Base-by-base conservation (phyloP, 352 stramenopile genomes). In the Phytophthora rubi region DNA sequence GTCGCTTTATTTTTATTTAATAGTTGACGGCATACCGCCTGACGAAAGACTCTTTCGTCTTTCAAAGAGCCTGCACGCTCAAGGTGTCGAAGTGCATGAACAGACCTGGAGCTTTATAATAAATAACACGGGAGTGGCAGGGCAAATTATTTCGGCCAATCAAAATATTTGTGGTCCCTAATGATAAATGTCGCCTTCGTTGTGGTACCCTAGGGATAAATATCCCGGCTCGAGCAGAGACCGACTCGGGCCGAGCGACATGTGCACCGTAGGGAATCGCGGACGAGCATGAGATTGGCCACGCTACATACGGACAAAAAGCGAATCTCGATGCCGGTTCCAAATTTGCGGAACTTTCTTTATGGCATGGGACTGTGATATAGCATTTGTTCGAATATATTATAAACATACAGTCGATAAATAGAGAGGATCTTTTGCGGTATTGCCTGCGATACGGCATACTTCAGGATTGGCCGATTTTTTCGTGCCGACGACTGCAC, bases 221-320 rank as follows among this genome's bases (percentile, higher is more conserved):
- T 28, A 28, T 28, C 23, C 23, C 53, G 37, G 30, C n/a, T 53
- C 28, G 42, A 48, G 35, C 32, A 62, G 62, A 67, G 67, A 72
- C 39, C 48, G 51, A 68, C 62, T 66, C 63, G 62, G 35, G 16
- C 30, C 53, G 51, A 66, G 69, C 69, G 70, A 77, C 70, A 77
- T 77, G 59, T 68, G 47, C 57, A 57, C 56, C 45, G 52, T 61
- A 72, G 30, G 54, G 48, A 65, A 73, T 76, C 47, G 62, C 33
- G 68, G 55, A 35, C 39, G 45, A 64, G 54, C 60, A 74, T 53
- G 51, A 71, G 65, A 77, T 77, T 49, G 54, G 65, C 39, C 55
- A 23, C 18, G 39, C 70, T 77, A 77, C 59, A 65, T 71, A 70
- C 59, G 51, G 55, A 58, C 26, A 18, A n/a, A n/a, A 47, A 45